phyloP scores from a whole-genome alignment of 352 stramenopile genomes.

The Thalassiosira sp. region DNA sequence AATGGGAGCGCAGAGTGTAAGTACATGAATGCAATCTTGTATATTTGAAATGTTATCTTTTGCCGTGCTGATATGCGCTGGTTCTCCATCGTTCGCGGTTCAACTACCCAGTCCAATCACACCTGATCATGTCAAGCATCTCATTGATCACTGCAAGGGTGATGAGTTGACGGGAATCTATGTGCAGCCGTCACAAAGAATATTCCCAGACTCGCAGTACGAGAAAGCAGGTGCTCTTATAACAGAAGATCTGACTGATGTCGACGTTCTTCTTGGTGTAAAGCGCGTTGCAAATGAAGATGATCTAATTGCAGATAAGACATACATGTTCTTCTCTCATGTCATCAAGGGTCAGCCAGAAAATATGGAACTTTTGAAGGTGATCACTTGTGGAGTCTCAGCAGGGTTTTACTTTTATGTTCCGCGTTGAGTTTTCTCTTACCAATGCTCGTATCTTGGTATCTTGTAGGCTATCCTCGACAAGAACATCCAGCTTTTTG shows the following conservation, averaged over 20 bases:
- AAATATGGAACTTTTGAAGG: slow-evolving; percentile 94
- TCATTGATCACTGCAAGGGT: slow-evolving; percentile 68
- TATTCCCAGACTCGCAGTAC: slow-evolving; percentile 94
- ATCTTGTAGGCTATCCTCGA: slow-evolving; percentile 80
- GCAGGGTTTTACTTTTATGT: neutral
- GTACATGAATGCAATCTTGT: slow-evolving; percentile 52
- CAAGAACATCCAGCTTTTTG: slow-evolving; percentile 91
- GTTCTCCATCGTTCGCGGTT: neutral
- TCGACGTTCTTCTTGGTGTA: slow-evolving; percentile 92
- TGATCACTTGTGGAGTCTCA: slow-evolving; percentile 24
- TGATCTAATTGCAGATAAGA: slow-evolving; percentile 88
- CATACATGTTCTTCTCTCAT: slow-evolving; percentile 96
- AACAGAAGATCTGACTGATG: slow-evolving; percentile 87
- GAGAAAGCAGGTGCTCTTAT: slow-evolving; percentile 87
- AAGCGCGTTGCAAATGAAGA: slow-evolving; percentile 89
- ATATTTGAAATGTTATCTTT: neutral
- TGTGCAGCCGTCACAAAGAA: slow-evolving; percentile 91
- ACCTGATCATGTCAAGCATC: slow-evolving; percentile 87
- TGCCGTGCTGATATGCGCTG: neutral
- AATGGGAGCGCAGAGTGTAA: slow-evolving; percentile 92
- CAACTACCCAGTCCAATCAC: slow-evolving; percentile 61
- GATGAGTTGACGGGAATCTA: slow-evolving; percentile 86
- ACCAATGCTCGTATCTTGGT: neutral
- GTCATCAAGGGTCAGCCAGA: slow-evolving; percentile 95
- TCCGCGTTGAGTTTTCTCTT: slow-evolving; percentile 7